A percentile compares a stretch with the other conserved stretches of the same genome.
phyloP scores from a whole-genome alignment of 192 early-diverging fungal species.

The Anaeromyces robustus region DNA sequence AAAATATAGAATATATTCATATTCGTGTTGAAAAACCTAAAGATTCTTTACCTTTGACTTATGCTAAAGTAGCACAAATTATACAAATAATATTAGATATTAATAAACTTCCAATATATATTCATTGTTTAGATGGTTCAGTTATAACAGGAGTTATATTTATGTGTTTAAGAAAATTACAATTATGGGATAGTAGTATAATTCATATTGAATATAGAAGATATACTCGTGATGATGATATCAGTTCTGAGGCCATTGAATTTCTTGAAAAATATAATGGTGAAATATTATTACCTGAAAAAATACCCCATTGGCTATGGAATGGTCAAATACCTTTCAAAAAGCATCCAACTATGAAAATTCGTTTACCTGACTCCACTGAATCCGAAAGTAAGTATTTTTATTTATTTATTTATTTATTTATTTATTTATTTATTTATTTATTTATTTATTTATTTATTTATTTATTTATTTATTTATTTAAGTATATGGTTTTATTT shows the following conservation, averaged over 20 bases:
- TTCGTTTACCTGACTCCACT: conserved; percentile 5
- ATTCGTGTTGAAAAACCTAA: conserved; percentile 69
- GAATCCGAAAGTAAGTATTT: background rate
- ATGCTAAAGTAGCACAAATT: conserved; percentile 45
- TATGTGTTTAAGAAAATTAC: conserved; percentile 75
- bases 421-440: too few species aligned
- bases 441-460: too few species aligned
- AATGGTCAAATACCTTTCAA: conserved; percentile 39
- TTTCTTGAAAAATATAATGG: conserved; percentile 66
- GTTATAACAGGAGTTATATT: conserved; percentile 70
- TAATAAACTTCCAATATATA: conserved; percentile 52
- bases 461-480: too few species aligned
- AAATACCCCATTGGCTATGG: conserved; percentile 53
- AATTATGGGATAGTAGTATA: conserved; percentile 68
- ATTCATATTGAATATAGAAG: conserved; percentile 33
- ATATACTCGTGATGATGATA: conserved; percentile 30
- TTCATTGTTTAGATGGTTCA: conserved; percentile 85
- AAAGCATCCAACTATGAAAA: conserved; percentile 49
- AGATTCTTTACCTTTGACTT: conserved; percentile 69
- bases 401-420: too few species aligned
- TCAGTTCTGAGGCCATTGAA: conserved; percentile 51
- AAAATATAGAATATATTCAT: conserved; percentile 49
- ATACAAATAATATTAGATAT: conserved; percentile 58
- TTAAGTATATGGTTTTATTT: too few species aligned
- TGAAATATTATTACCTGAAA: conserved; percentile 39